Evolutionary conservation across 495 filamentous ascomycete species (phyloP), one percentile per base, ranked within the genome.

Genomic region (Aspergillus ostianus): DNA sequence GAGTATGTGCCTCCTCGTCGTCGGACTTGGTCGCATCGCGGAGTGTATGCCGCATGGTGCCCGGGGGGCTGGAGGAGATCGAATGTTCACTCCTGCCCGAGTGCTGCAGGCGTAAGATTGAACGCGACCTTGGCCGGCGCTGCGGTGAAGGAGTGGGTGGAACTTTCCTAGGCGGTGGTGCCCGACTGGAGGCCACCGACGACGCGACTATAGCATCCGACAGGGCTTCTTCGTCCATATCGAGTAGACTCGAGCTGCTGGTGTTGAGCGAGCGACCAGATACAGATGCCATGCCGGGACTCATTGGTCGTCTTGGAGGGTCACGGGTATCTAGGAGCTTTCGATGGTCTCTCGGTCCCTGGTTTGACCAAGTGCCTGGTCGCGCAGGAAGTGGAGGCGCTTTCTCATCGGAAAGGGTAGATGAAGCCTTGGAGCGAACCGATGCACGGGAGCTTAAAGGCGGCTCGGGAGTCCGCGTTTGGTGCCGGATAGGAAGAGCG

Each of bases 141-240:
- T 74, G 79, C 58, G 78, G 75, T 51, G 77, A 72, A 29, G 71
- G 73, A 5, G 72, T 74, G 19, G 73, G 82, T 2, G 75, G 71
- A 3, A 74, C 48, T 44, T 70, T 69, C 64, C 69, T 73, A 36
- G 74, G 68, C 21, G 83, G 84, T 3, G 88, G 87, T 27, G 82
- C 82, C 4, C 86, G 83, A 3, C 89, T 84, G 6, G 92, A 88
- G 46, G 92, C 93, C 5, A 94, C 77, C 56, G 88, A 90, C 51
- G 91, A 90, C 21, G 92, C 94, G 46, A 94, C 82, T 62, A 96
- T 92, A 53, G 94, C 91, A 72, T 92, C 86, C 20, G 85, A 85
- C 7, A 85, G 75, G 13, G 75, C 76, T 62, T 82, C 79, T 62
- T 80, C 77, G 47, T 76, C 77, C 64, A 82, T 64, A 4, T 73